phyloP scores from a whole-genome alignment of 192 early-diverging fungal species.

The Mortierella alpina region DNA sequence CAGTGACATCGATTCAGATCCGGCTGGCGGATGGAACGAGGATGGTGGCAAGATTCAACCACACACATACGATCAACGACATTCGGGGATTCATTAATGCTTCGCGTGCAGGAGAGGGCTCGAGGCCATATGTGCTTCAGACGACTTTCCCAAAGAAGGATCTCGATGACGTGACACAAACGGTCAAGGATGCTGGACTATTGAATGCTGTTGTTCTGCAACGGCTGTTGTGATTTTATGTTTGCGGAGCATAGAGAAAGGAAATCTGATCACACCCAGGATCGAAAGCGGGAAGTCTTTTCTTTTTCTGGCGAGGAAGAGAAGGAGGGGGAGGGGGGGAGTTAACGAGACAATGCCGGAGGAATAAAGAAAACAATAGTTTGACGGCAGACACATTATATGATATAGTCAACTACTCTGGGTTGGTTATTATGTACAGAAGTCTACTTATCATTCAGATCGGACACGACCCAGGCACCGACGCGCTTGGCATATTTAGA shows the following conservation, averaged over 20 bases:
- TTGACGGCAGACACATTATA: not conserved
- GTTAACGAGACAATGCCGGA: too few relatives aligned
- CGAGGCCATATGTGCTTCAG: slow-evolving; percentile 79
- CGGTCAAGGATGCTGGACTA: slow-evolving; percentile 85
- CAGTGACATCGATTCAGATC: slow-evolving; percentile 90
- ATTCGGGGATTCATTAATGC: slow-evolving; percentile 80
- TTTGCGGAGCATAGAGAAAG: too few relatives aligned
- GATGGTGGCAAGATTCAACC: slow-evolving; percentile 91
- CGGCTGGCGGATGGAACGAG: slow-evolving; percentile 90
- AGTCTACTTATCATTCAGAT: not conserved
- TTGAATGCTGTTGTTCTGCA: slow-evolving; percentile 91
- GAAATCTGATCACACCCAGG: too few relatives aligned
- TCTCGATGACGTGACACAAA: slow-evolving; percentile 74
- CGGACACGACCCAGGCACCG: slow-evolving; percentile 20
- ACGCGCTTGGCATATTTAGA: slow-evolving; percentile 56
- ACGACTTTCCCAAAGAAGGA: slow-evolving; percentile 89
- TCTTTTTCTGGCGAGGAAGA: too few relatives aligned
- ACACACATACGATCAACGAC: slow-evolving; percentile 90
- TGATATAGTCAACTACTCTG: not conserved
- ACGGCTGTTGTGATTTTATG: slow-evolving; percentile 10
- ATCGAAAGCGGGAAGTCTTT: too few relatives aligned
- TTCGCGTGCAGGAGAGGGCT: slow-evolving; percentile 68
- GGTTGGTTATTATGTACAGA: not conserved
- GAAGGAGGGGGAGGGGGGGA: too few relatives aligned
- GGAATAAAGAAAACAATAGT: too few relatives aligned